Base-by-base conservation (phyloP, 2,329 filamentous ascomycete species). In the Colletotrichum magnum region DNA sequence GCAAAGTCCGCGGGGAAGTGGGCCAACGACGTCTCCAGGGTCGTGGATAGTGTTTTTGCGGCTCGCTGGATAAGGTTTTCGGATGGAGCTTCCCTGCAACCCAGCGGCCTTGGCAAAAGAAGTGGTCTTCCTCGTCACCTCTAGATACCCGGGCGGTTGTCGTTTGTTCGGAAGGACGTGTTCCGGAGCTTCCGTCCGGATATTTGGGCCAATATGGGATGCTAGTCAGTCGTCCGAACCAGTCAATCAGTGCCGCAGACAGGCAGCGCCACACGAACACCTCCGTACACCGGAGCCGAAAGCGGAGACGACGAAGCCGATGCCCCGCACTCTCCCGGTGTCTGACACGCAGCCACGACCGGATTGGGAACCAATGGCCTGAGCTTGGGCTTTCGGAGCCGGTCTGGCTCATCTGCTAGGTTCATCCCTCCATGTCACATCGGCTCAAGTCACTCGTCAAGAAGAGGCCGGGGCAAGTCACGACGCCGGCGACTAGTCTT, bases 251-350 rank as follows among this genome's bases (percentile, higher is more conserved):
- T 48, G n/a, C 16, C 15, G 18, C 15, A 16, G 4, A 6, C 9
- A 48, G 32, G 10, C 32, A 18, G 3, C 45, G 18, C 45, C 45
- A 48, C 9, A 18, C 45, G 45, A 48, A n/a, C 45, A 21, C 18
- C 56, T 52, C 56, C 62, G 56, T 60, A 36, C 5, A 66, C 57
- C 66, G 66, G 66, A 69, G 66, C 66, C 66, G 66, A 61, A 53
- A 66, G 62, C 56, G 62, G 66, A 53, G 50, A 26, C 36, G 13
- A 24, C 15, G 18, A 26, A 54, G 45, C 50, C 50, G 61, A 56
- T 4, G 41, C 21, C 66, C 66, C 61, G 48, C 54, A 28, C 24
- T 52, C 13, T 21, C 52, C 43, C 52, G 60, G 39, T 52, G 28
- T 39, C 45, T 45, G 32, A 36, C 32, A 36, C 26, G 58, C 21